A percentile compares a stretch with the other conserved stretches of the same genome.
These are phyloP conservation scores for Puccinia triticina DNA, from an alignment of 1,284 basidiomycete species.

Conservation along the genomic window DNA sequence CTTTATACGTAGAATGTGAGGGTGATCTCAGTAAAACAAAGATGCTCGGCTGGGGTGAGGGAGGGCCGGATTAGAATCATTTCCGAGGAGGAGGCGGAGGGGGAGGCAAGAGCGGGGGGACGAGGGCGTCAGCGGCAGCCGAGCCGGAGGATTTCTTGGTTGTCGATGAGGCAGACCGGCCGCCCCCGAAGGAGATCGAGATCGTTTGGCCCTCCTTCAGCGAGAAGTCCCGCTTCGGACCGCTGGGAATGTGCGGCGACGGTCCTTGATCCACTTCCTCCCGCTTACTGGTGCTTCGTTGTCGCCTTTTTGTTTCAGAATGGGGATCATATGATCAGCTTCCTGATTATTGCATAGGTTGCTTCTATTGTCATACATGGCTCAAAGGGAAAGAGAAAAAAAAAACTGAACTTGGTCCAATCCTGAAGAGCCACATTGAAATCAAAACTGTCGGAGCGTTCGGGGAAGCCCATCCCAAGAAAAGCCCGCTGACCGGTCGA, in stretches of 20 bases:
- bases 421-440: conserved; percentile 96
- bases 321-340: conserved; percentile 53
- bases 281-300: background rate
- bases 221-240: conserved; percentile 89
- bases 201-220: conserved; percentile 97
- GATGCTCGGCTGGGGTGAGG: background rate
- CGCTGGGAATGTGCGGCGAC: conserved; percentile 65
- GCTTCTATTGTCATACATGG: background rate
- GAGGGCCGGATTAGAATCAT: background rate
- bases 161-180: background rate
- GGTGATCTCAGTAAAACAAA: background rate
- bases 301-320: conserved; percentile 43
- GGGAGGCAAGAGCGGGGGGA: conserved; percentile 35
- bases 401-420: conserved; percentile 74
- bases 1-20: background rate
- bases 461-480: conserved; percentile 89
- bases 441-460: conserved; percentile 88
- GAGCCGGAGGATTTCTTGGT: conserved; percentile 6
- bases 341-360: background rate
- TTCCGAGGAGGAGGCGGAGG: conserved; percentile 45
- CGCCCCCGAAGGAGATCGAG: conserved; percentile 83
- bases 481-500: conserved; percentile 77
- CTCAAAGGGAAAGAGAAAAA: background rate
- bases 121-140: background rate
- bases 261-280: conserved; percentile 52